phyloP scores from a whole-genome alignment of 2,329 filamentous ascomycete species.

The Tolypocladium amazonense region DNA sequence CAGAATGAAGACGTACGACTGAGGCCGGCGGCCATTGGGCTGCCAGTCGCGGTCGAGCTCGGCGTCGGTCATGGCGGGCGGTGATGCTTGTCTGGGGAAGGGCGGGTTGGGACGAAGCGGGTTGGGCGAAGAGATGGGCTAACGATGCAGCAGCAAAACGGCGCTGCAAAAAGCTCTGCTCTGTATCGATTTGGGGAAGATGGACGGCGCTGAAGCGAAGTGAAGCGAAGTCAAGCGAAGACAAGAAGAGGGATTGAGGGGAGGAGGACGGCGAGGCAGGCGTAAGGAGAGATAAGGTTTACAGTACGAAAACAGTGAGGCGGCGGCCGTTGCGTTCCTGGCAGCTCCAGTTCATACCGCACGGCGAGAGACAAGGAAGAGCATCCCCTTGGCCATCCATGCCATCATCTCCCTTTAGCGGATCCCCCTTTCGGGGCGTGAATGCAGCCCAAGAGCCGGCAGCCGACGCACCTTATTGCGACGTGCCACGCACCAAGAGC shows the following conservation, averaged over 20 bases:
- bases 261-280: background rate
- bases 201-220: background rate
- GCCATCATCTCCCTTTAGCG: too few species aligned
- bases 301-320: background rate
- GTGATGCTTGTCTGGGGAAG: conserved; percentile 4
- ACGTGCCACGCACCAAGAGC: background rate
- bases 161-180: background rate
- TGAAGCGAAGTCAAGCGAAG: conserved; percentile 1
- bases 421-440: background rate
- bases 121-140: background rate
- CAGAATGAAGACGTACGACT: conserved; percentile 57
- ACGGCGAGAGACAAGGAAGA: background rate
- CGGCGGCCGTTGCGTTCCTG: background rate
- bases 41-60: conserved; percentile 72
- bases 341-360: background rate
- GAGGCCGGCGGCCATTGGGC: conserved; percentile 65
- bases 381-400: too few species aligned
- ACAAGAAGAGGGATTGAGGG: background rate
- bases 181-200: background rate
- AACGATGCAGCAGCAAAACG: background rate
- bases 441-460: background rate
- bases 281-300: background rate
- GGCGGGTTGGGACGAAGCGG: background rate
- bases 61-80: conserved; percentile 43
- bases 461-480: background rate